Conservation (phyloP, 2,329 filamentous ascomycete species). For the Fusarium aywerte region DNA sequence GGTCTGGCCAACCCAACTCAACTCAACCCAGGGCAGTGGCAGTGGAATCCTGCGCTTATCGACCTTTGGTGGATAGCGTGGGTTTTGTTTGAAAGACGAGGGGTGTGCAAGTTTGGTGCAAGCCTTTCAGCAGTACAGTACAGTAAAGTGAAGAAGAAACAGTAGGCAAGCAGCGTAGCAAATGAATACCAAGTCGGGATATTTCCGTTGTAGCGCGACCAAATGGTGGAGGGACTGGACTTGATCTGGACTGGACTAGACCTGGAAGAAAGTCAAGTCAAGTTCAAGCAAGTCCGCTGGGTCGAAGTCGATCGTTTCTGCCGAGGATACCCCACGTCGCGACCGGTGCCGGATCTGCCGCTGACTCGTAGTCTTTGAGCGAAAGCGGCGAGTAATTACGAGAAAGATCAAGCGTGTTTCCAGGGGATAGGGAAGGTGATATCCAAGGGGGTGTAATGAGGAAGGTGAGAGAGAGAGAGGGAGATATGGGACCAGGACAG, state of each 20-base stretch:
- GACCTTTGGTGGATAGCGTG: constrained; percentile 46
- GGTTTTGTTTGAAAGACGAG: constrained; percentile 31
- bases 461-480: constrained; percentile 19
- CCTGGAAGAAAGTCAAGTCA: constrained; percentile 38
- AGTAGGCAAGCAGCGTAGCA: constrained; percentile 4
- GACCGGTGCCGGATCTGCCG: constrained; percentile 49
- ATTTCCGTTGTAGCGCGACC: constrained; percentile 49
- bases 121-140: constrained; percentile 4
- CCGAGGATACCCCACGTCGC: constrained; percentile 47
- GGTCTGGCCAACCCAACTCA: constrained; percentile 21
- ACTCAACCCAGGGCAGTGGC: constrained; percentile 41
- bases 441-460: constrained; percentile 31
- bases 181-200: constrained; percentile 46
- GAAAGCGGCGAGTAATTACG: constrained; percentile 47
- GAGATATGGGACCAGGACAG: too few relatives aligned
- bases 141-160: not conserved
- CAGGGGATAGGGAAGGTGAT: constrained; percentile 17
- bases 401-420: constrained; percentile 31
- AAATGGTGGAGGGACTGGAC: constrained; percentile 29
- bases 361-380: constrained; percentile 47
- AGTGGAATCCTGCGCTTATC: constrained; percentile 49
- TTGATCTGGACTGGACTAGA: constrained; percentile 17
- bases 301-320: constrained; percentile 45
- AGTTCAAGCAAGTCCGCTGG: constrained; percentile 10
- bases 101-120: constrained; percentile 42